phyloP scores from a whole-genome alignment of 495 filamentous ascomycete species.

The Physcia stellaris region DNA sequence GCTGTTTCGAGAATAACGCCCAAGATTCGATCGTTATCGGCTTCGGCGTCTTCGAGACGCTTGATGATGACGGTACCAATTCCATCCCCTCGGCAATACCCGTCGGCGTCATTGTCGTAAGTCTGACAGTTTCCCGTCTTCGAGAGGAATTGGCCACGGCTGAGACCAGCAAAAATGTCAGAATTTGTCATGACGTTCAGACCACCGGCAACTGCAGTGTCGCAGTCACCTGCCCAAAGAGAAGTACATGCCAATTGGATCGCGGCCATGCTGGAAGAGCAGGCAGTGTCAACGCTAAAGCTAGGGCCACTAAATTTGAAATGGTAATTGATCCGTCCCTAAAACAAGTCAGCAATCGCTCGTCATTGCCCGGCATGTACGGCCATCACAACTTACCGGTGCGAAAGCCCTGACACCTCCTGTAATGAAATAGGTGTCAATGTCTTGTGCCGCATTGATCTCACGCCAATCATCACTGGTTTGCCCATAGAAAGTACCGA shows the following conservation, averaged over 20 bases:
- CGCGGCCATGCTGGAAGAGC: slow-evolving; percentile 72
- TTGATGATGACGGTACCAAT: slow-evolving; percentile 66
- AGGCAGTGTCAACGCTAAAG: slow-evolving; percentile 79
- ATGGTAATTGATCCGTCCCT: slow-evolving; percentile 73
- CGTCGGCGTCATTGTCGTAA: slow-evolving; percentile 67
- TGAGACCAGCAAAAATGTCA: slow-evolving; percentile 74
- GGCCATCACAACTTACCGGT: slow-evolving; percentile 25
- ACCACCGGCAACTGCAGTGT: slow-evolving; percentile 75
- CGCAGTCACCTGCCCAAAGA: slow-evolving; percentile 68
- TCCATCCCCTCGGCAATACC: slow-evolving; percentile 67
- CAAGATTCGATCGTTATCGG: slow-evolving; percentile 64
- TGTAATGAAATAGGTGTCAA: slow-evolving; percentile 90
- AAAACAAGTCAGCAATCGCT: neutral
- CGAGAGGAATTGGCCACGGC: slow-evolving; percentile 63
- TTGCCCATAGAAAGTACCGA: slow-evolving; percentile 87
- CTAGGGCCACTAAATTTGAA: slow-evolving; percentile 84
- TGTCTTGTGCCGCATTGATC: slow-evolving; percentile 76
- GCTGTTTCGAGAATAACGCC: slow-evolving; percentile 56
- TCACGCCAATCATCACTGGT: slow-evolving; percentile 89
- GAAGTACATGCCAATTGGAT: slow-evolving; percentile 76
- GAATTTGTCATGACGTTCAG: slow-evolving; percentile 70
- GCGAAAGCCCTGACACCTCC: slow-evolving; percentile 80
- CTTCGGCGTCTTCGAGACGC: slow-evolving; percentile 60
- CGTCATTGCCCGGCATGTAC: no score
- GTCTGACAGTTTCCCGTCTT: slow-evolving; percentile 73